Base-by-base conservation (phyloP, 2,329 filamentous ascomycete species). In the Aspergillus oerlinghausenensis region DNA sequence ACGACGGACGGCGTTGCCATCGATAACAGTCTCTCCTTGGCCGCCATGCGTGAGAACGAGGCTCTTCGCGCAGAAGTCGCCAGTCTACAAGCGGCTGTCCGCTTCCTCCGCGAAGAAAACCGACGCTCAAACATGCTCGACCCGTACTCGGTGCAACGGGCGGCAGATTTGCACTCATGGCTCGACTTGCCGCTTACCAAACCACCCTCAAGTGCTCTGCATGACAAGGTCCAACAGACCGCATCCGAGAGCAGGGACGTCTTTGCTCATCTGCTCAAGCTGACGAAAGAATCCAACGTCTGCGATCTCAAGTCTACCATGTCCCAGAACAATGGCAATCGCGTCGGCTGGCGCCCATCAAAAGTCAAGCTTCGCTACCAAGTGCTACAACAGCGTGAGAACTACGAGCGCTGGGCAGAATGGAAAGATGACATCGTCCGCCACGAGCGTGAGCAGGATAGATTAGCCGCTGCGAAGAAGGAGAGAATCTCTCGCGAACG, bases 341-440 rank as follows among this genome's bases (percentile, higher is more conserved):
- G 71, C 50, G 63, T 66, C 11, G 63, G 67, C 23, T 77, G 76
- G 75, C 72, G 76, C 23, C 73, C 76, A 7, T 64, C 72, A 3
- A 76, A 77, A 52, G 71, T 74, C 21, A 77, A 75, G 28, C 70
- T 75, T 19, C 68, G 72, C 9, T 79, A 78, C 60, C 74, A 75
- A 56, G 69, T 76, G 4, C 71, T 78, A 6, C 71, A 72, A 42
- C 76, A 77, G 52, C 74, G 76, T 35, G 77, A 79, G 58, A 70
- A 77, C 49, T 77, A 76, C 59, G 75, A 78, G 59, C 74, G 74
- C 55, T 78, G 77, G 75, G 67, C 72, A 17, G 73, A 76, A 63
- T 77, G 75, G 75, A 71, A 71, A 53, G 68, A 75, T 26, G 75
- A 77, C 23, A 71, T 77, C 51, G 73, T 72, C 23, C 58, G 65